Conservation (phyloP, 257 asterid genomes). For the Nicotiana tabacum region DNA sequence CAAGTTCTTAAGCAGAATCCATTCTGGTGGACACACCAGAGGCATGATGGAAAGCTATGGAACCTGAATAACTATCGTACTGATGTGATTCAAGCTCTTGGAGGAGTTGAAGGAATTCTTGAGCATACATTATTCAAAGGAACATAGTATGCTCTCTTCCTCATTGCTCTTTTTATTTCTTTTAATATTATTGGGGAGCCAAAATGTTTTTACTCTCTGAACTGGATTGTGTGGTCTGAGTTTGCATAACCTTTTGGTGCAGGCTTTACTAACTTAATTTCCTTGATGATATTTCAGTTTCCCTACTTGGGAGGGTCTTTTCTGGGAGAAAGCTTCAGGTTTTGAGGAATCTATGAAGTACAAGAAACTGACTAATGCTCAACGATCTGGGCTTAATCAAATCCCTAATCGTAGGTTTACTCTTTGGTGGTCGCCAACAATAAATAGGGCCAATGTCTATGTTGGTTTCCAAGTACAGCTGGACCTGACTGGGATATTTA, state of each 20-base stretch:
- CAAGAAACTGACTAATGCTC: constrained; percentile 95
- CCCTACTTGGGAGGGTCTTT: constrained; percentile 99
- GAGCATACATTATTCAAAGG: constrained; percentile 97
- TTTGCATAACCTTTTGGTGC: background rate
- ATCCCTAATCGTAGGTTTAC: constrained; percentile 95
- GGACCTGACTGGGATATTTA: constrained; percentile 96
- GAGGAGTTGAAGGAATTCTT: constrained; percentile 97
- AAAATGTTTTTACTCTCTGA: background rate
- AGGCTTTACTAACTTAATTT: background rate
- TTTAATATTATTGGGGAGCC: background rate
- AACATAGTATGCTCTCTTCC: constrained; percentile 72
- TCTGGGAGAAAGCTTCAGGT: constrained; percentile 99
- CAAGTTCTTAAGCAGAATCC: constrained; percentile 99
- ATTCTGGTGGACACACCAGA: constrained; percentile 99
- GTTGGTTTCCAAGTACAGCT: constrained; percentile 99
- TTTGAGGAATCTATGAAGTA: constrained; percentile 99
- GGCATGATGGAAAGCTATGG: constrained; percentile 98
- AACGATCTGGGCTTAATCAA: constrained; percentile 97
- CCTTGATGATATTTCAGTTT: constrained; percentile 50
- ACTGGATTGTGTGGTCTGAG: background rate
- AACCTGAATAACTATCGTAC: constrained; percentile 97
- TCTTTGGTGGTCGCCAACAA: constrained; percentile 99
- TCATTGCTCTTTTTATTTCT: background rate
- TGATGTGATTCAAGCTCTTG: constrained; percentile 95
- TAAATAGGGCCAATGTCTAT: constrained; percentile 92